Conservation (phyloP, 257 asterid genomes). For the Leonotis leonurus region DNA sequence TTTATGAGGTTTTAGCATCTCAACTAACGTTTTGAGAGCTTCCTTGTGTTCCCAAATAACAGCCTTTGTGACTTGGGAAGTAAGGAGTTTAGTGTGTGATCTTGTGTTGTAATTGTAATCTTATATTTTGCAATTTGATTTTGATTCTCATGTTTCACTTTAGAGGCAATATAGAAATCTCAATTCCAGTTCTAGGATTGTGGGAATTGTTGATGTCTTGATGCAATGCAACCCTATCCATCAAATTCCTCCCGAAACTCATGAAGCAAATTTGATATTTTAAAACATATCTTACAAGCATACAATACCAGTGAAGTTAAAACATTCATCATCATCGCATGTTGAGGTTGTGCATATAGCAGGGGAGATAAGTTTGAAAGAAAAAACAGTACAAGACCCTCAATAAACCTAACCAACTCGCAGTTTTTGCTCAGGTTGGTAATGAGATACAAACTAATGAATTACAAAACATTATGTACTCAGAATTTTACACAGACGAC, state of each 20-base stretch:
- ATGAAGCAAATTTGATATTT: background rate
- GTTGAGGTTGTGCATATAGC: background rate
- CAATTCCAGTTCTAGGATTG: background rate
- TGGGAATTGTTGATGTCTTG: background rate
- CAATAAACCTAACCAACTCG: background rate
- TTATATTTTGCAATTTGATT: background rate
- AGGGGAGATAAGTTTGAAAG: background rate
- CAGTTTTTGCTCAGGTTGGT: background rate
- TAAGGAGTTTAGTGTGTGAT: background rate
- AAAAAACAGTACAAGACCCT: background rate
- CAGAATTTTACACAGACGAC: background rate
- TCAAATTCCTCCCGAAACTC: background rate
- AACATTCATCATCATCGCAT: background rate
- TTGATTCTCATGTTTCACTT: background rate
- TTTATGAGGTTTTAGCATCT: slow-evolving; percentile 12
- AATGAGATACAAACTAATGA: background rate
- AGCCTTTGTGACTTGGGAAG: slow-evolving; percentile 6
- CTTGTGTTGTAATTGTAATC: slow-evolving; percentile 1
- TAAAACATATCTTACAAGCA: no score
- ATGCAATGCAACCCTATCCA: background rate
- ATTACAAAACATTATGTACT: background rate
- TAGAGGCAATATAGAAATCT: background rate
- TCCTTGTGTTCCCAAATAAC: background rate
- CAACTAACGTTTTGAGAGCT: background rate
- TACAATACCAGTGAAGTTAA: no score